Evolutionary conservation across 2,329 filamentous ascomycete genomes (phyloP).

Genomic region (Aspergillus hortae): DNA sequence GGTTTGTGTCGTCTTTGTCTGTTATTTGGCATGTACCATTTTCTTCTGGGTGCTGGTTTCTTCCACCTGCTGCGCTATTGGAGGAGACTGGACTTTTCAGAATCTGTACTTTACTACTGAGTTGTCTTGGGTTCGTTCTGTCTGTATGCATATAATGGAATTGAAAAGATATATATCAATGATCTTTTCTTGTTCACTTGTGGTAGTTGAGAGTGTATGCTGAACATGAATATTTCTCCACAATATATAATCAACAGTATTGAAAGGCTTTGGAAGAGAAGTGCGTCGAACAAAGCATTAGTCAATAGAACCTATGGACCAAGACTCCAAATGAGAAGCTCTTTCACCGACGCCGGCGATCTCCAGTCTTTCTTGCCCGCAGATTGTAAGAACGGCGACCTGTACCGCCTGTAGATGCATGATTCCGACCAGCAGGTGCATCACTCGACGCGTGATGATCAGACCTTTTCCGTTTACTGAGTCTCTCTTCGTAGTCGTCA

Average conservation of each 20-base stretch:
- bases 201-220: neutral
- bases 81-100: slow-evolving; percentile 18
- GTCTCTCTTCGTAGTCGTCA: no score
- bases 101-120: slow-evolving; percentile 29
- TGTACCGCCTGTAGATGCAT: no score
- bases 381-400: neutral
- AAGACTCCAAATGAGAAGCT: neutral
- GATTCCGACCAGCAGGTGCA: no score
- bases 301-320: no score
- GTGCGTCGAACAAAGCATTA: no score
- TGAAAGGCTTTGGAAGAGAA: no score
- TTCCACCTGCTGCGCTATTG: slow-evolving; percentile 19
- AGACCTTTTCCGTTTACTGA: no score
- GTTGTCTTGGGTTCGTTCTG: slow-evolving; percentile 18
- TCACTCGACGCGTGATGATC: no score
- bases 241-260: neutral
- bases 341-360: neutral
- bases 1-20: neutral
- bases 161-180: slow-evolving; percentile 7
- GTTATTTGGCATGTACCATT: slow-evolving; percentile 2
- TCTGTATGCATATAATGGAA: slow-evolving; percentile 36
- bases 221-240: no score
- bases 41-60: slow-evolving; percentile 1
- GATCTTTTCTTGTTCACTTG: neutral
- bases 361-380: neutral